Conservation (phyloP, 139 green algal genomes). For the Gonium pectorale region DNA sequence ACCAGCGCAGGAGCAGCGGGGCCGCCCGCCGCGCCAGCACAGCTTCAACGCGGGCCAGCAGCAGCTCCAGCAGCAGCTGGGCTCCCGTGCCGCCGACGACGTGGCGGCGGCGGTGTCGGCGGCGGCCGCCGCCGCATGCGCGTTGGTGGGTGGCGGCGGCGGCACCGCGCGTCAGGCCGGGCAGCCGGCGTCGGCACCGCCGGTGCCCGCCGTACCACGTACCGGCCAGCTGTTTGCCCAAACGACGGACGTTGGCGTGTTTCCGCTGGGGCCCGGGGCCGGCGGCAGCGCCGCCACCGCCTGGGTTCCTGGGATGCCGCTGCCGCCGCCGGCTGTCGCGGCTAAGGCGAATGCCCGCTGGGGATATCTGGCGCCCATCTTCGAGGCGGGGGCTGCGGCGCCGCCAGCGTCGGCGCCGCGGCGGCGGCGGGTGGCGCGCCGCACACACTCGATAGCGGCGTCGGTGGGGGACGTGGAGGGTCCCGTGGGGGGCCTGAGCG, state of each 20-base stretch:
- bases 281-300: background rate
- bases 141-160: background rate
- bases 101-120: constrained; percentile 1
- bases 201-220: background rate
- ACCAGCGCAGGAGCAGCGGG: too few relatives aligned
- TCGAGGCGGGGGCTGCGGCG: background rate
- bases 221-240: background rate
- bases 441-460: background rate
- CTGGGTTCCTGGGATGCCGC: background rate
- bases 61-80: too few relatives aligned
- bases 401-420: background rate
- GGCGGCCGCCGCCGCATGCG: background rate
- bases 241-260: background rate
- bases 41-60: too few relatives aligned
- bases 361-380: background rate
- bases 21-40: too few relatives aligned
- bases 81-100: background rate
- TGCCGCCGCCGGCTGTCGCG: background rate
- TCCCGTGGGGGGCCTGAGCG: background rate
- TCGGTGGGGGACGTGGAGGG: background rate
- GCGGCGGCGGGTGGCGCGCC: background rate
- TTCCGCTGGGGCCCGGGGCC: background rate
- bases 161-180: background rate
- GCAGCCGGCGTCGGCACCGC: background rate
- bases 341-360: too few relatives aligned